Evolutionary conservation across 257 asterid genomes (phyloP), one percentile per base, ranked within the genome.

Genomic region (Solanum ossicruentum): DNA sequence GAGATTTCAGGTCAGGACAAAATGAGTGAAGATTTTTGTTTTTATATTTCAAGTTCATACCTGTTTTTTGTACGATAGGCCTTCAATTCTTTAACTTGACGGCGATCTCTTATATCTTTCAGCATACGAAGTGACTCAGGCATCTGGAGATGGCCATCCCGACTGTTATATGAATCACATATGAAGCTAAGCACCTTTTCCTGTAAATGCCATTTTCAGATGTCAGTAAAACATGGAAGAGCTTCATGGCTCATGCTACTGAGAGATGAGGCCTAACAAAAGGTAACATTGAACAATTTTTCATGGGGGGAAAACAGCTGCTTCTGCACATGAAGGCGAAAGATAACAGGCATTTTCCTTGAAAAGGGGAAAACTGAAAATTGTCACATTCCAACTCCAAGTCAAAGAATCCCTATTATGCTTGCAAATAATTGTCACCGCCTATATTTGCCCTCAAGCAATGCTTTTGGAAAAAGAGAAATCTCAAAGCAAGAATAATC

Each of bases 111-210:
- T 43, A 89, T 63, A 81, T 93, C 95, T 93, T 92, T 96, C 54
- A 84, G 90, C 97, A 97, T 94, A 85, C 82, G n/a, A 84, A 97
- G 98, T 47, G 90, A 89, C 51, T 85, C 89, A 15, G 99, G 99
- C 83, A 97, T 89, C 89, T 85, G 43, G 17, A 91, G 84, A n/a
- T 85, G 85, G 85, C 95, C 91, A 13, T 87, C 83, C 85, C 87
- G 88, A 84, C 89, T 89, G 65, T 89, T 90, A 85, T 91, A 94
- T 54, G 96, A 92, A 75, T 94, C 92, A 13, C 91, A 87, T 58
- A 97, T 93, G 92, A 93, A 97, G 85, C 86, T 80, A 12, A 94
- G 84, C 85, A 97, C 98, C 73, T 83, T 85, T 87, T 93, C 99
- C 99, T 96, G 92, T 80, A 83, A 86, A 84, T 85, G 18, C 7